Evolutionary conservation across 169 alveolate genomes (phyloP).

Genomic region (Plasmodium fragile): DNA sequence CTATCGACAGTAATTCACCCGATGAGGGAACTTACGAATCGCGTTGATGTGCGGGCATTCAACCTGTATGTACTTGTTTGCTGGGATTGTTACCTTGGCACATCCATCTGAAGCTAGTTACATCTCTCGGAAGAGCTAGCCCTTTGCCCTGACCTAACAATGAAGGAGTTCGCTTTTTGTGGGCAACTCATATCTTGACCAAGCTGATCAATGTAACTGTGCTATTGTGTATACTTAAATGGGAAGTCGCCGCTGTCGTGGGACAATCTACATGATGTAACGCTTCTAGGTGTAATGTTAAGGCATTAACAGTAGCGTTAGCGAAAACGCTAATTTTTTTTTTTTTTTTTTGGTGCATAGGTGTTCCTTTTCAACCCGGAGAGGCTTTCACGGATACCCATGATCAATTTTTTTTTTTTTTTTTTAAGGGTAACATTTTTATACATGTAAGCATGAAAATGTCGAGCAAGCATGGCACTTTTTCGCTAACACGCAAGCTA

Average conservation of each 20-base stretch:
- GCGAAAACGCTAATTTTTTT: not conserved
- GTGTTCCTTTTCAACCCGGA: not conserved
- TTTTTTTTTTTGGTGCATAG: not conserved
- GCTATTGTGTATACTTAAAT: not conserved
- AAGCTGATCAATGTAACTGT: not conserved
- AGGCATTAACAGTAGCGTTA: not conserved
- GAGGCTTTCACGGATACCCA: not conserved
- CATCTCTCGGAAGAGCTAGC: not conserved
- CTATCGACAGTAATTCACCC: not conserved
- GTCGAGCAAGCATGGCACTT: not conserved
- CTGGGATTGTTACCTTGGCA: not conserved
- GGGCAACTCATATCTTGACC: not conserved
- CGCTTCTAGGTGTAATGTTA: not conserved
- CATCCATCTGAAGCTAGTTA: not conserved
- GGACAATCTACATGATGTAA: not conserved
- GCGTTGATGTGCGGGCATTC: not conserved
- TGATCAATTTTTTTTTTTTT: conserved; percentile 1
- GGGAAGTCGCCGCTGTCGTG: not conserved
- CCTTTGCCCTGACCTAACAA: not conserved
- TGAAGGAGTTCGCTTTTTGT: not conserved
- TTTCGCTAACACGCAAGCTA: not conserved
- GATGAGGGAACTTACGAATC: not conserved
- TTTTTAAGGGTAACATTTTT: not conserved
- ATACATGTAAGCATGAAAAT: not conserved
- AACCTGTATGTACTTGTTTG: not conserved